Evolutionary conservation across 176 grass and related monocot genomes (phyloP), one percentile per base, ranked within the genome.

Genomic region (Cocos nucifera): DNA sequence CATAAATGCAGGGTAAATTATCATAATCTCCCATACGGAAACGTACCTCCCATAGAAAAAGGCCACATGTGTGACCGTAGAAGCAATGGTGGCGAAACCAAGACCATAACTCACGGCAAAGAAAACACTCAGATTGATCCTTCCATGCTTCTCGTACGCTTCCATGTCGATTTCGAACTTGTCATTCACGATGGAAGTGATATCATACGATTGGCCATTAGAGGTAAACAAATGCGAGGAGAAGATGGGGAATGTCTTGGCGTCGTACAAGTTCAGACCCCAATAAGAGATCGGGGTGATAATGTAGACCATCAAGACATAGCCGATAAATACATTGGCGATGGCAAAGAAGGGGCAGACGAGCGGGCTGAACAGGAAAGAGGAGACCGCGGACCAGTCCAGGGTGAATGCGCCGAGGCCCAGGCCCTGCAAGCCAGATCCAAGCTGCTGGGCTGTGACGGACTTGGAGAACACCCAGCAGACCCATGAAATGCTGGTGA

Each of bases 401-500:
- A 95, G 70, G 15, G 90, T 90, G 77, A 95, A 79, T 29, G 90
- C 86, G 0, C 83, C 83, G 0, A 95, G 5, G 4, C 80, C 90
- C 1, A 95, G 77, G 56, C 90, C 90, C 0, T 71, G 60, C 59
- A 89, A 52, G 56, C 86, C 90, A 0, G 90, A 90, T 6, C 86
- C 90, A 18, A 89, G 57, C 71, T 95, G 90, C 25, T 95, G 90
- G 2, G 83, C 90, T 0, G 80, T 95, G 59, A 95, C 83, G 0
- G 79, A 86, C 66, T 77, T 80, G 17, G 90, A 78, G 80, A 85
- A 89, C 32, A 63, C 61, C 90, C 90, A 95, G 71, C 90, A 95
- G 49, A 86, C 54, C 90, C 86, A 95, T 6, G 90, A 86, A 53
- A 95, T 68, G 80, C 73, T 83, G 4, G 90, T 86, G 1, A 89